Evolutionary conservation across 2,329 filamentous ascomycete genomes (phyloP).

Genomic region (Botrytis fabae): DNA sequence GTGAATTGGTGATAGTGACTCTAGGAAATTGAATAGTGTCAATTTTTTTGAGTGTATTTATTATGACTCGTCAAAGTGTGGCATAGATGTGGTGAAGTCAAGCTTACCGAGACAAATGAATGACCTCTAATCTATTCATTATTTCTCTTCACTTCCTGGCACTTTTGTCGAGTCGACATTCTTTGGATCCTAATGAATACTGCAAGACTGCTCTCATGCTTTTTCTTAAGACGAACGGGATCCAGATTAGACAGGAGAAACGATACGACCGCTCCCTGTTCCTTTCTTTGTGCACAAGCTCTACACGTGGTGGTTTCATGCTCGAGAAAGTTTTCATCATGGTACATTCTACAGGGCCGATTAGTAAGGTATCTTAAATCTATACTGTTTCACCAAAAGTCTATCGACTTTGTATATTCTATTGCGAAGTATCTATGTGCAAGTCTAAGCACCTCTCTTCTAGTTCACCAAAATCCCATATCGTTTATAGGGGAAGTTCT

Average conservation of each 20-base stretch:
- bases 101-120: background rate
- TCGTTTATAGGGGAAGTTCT: conserved; percentile 57
- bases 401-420: background rate
- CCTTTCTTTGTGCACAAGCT: background rate
- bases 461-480: conserved; percentile 52
- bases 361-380: background rate
- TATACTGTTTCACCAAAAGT: background rate
- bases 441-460: background rate
- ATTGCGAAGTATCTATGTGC: background rate
- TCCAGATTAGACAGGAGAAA: background rate
- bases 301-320: background rate
- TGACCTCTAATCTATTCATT: background rate
- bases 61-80: background rate
- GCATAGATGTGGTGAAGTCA: background rate
- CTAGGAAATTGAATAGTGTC: background rate
- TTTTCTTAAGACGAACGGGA: background rate
- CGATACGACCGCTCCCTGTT: background rate
- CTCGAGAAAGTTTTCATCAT: background rate
- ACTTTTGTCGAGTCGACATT: background rate
- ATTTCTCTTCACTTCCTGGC: background rate
- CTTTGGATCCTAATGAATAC: background rate
- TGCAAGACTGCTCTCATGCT: background rate
- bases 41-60: background rate
- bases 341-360: background rate
- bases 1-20: background rate